Evolutionary conservation across 1,139 yeast genomes (phyloP).

Genomic region (Lodderomyces elongisporus): DNA sequence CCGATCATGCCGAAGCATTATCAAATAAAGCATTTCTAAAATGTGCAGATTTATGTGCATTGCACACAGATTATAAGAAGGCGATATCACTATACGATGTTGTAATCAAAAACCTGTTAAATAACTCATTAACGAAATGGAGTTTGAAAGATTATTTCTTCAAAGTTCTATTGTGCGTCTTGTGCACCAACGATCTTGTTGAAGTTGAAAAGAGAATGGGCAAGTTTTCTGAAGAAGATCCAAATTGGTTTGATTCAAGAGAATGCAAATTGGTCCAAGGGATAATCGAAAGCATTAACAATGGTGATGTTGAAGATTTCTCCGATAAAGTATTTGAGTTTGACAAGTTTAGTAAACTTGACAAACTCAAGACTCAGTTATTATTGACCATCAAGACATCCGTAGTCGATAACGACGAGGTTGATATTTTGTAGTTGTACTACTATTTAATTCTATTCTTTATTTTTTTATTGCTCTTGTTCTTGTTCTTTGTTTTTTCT

Average conservation of each 20-base stretch:
- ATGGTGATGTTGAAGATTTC: conserved; percentile 75
- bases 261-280: conserved; percentile 67
- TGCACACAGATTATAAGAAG: conserved; percentile 61
- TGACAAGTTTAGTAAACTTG: conserved; percentile 86
- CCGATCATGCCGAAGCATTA: conserved; percentile 90
- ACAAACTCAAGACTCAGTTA: conserved; percentile 87
- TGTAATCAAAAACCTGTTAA: conserved; percentile 70
- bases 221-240: conserved; percentile 66
- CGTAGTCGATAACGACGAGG: conserved; percentile 72
- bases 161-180: conserved; percentile 74
- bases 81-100: conserved; percentile 76
- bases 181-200: conserved; percentile 79
- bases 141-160: conserved; percentile 86
- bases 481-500: neutral
- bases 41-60: conserved; percentile 87
- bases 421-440: conserved; percentile 22
- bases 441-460: neutral
- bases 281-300: conserved; percentile 65
- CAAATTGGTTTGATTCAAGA: conserved; percentile 71
- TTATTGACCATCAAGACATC: conserved; percentile 75
- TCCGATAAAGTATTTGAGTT: conserved; percentile 74
- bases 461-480: neutral
- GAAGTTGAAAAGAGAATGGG: conserved; percentile 75
- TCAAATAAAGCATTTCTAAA: conserved; percentile 84
- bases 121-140: conserved; percentile 81